Percentiles rank a stretch among this genome's conserved stretches.
phyloP scores from a whole-genome alignment of 2,329 filamentous ascomycete genomes.

The Penicillium aurantiogriseum region DNA sequence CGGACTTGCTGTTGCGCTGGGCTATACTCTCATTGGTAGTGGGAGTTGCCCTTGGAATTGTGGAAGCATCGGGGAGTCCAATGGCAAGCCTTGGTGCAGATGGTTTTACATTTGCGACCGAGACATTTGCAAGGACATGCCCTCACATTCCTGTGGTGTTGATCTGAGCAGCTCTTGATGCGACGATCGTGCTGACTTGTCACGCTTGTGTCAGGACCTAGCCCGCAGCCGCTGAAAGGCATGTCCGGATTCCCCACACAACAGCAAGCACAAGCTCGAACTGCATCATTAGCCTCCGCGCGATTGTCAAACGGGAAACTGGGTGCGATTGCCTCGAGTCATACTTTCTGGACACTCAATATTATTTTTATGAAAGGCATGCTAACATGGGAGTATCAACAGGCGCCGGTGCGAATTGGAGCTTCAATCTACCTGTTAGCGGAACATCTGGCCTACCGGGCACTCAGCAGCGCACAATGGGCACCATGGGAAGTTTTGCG shows the following conservation, averaged over 20 bases:
- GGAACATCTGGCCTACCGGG: conserved; percentile 52
- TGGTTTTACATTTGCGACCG: conserved; percentile 26
- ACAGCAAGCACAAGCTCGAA: conserved; percentile 49
- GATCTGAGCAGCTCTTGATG: conserved; percentile 14
- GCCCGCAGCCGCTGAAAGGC: conserved; percentile 52
- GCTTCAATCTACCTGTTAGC: conserved; percentile 55
- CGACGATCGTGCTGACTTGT: conserved; percentile 22
- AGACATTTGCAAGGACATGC: conserved; percentile 18
- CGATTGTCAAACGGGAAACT: conserved; percentile 56
- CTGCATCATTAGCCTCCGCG: conserved; percentile 48
- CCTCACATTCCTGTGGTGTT: conserved; percentile 16
- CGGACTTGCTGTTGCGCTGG: conserved; percentile 11
- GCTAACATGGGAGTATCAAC: conserved; percentile 26
- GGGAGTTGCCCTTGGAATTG: not conserved
- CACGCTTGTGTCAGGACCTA: conserved; percentile 41
- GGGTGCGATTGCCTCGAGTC: conserved; percentile 39
- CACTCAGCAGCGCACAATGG: conserved; percentile 52
- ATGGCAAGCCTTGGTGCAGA: conserved; percentile 19
- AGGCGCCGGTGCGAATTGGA: conserved; percentile 58
- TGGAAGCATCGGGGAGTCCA: conserved; percentile 15
- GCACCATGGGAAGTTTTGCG: conserved; percentile 55
- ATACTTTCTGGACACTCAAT: not conserved
- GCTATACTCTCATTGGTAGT: not conserved
- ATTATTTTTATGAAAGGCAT: conserved; percentile 7
- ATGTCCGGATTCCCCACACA: conserved; percentile 56